Percentiles rank a stretch among this genome's conserved stretches.
Evolutionary conservation across 345 rosid genomes (phyloP).

Genomic region (Schrenkiella parvula): DNA sequence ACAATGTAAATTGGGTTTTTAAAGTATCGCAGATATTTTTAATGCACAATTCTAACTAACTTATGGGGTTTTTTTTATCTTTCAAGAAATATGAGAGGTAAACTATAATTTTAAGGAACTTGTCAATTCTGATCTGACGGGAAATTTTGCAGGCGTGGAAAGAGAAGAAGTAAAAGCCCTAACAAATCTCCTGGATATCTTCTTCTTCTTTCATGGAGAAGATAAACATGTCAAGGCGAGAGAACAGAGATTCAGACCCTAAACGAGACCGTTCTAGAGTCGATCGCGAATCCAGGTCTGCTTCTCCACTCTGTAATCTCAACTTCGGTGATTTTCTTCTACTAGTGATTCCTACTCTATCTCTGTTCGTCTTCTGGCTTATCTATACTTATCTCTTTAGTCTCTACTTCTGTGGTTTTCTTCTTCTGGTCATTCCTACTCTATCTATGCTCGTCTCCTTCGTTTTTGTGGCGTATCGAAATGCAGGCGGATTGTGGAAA

Average conservation of each 20-base stretch:
- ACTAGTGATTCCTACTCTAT: not conserved
- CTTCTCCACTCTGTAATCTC: not conserved
- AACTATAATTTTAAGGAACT: not conserved
- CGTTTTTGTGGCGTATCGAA: too few species aligned
- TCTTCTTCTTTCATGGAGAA: not conserved
- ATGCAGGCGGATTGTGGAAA: not conserved
- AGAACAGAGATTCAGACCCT: constrained; percentile 49
- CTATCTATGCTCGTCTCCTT: too few species aligned
- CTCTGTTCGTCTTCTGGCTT: not conserved
- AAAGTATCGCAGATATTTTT: too few species aligned
- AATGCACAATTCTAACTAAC: not conserved
- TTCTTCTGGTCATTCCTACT: too few species aligned
- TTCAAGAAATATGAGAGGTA: not conserved
- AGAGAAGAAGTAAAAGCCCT: constrained; percentile 8
- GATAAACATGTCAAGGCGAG: constrained; percentile 52
- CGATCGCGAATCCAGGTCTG: constrained; percentile 62
- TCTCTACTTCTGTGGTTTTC: too few species aligned
- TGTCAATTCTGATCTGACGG: not conserved
- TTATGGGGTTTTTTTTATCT: not conserved
- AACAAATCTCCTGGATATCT: not conserved
- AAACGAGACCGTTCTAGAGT: constrained; percentile 48
- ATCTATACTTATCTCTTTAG: not conserved
- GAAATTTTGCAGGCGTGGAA: not conserved
- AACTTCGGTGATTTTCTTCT: not conserved
- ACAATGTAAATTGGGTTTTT: not conserved